Conservation (phyloP, 176 grass and related monocot genomes). For the Hsuehochloa calcarea region DNA sequence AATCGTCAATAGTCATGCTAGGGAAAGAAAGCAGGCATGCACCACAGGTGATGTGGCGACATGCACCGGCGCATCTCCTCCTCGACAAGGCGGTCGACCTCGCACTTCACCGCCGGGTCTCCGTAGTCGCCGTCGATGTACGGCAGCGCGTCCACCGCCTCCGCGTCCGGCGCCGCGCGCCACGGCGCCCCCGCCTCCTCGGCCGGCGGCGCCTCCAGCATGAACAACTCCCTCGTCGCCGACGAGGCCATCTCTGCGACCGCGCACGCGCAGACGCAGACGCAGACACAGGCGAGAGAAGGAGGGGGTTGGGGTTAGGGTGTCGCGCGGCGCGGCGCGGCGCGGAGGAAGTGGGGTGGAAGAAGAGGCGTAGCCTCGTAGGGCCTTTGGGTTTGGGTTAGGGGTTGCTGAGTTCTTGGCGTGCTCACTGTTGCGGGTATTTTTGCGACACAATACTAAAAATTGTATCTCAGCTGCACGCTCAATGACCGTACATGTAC, state of each 20-base stretch:
- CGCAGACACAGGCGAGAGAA: background rate
- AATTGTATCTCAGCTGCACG: no score
- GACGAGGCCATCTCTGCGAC: constrained; percentile 39
- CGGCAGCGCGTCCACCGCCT: constrained; percentile 81
- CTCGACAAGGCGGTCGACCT: constrained; percentile 81
- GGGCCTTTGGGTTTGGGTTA: no score
- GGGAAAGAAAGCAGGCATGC: no score
- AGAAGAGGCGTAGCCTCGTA: no score
- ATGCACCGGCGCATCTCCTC: constrained; percentile 96
- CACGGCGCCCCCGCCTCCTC: constrained; percentile 34
- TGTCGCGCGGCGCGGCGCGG: constrained; percentile 10
- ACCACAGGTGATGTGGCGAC: no score
- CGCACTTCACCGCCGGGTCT: constrained; percentile 70
- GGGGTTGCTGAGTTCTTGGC: no score
- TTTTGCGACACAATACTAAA: no score
- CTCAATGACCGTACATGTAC: no score
- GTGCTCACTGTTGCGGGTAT: no score
- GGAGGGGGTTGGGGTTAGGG: background rate
- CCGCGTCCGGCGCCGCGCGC: constrained; percentile 62
- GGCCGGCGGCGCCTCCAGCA: constrained; percentile 83
- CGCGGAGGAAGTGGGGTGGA: background rate
- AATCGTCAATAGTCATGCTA: no score
- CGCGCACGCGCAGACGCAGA: background rate
- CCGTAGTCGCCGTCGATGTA: constrained; percentile 99
- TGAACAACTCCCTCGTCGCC: constrained; percentile 64